Conservation (phyloP, 345 rosid species). For the Eutrema japonicum region DNA sequence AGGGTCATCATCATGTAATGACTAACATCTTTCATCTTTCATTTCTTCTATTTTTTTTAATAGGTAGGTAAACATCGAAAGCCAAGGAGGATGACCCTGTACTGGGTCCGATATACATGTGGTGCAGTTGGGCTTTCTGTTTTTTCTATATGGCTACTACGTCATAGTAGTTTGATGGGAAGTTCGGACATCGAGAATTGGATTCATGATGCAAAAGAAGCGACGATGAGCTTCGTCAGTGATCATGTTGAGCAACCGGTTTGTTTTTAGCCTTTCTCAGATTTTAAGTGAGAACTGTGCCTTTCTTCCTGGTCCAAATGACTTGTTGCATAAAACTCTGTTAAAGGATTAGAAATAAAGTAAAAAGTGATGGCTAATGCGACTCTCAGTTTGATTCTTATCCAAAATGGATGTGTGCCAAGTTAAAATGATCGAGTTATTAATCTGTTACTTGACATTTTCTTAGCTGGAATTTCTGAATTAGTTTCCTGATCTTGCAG, state of each 20-base stretch:
- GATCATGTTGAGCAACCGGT: constrained; percentile 99
- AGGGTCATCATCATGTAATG: constrained; percentile 1
- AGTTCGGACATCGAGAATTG: constrained; percentile 91
- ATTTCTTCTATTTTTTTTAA: constrained; percentile 10
- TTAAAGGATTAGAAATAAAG: constrained; percentile 7
- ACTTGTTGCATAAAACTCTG: constrained; percentile 13
- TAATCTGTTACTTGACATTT: constrained; percentile 11
- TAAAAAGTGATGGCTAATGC: constrained; percentile 1
- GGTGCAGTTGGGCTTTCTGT: constrained; percentile 82
- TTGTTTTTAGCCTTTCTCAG: constrained; percentile 38
- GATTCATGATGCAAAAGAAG: constrained; percentile 79
- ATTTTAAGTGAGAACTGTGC: constrained; percentile 9
- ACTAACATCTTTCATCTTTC: background rate
- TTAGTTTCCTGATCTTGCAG: constrained; percentile 47
- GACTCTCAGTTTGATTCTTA: constrained; percentile 17
- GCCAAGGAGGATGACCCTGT: constrained; percentile 66
- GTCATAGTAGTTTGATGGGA: constrained; percentile 89
- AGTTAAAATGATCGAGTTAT: constrained; percentile 6
- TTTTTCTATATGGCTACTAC: constrained; percentile 80
- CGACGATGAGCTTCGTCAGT: constrained; percentile 66
- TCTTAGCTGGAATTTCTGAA: constrained; percentile 24
- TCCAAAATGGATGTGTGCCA: background rate
- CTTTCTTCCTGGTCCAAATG: constrained; percentile 27
- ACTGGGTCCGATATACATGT: constrained; percentile 81
- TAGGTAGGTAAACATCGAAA: constrained; percentile 81